Evolutionary conservation across 345 rosid genomes (phyloP), one percentile per base, ranked within the genome.

Genomic region (Populus nigra): DNA sequence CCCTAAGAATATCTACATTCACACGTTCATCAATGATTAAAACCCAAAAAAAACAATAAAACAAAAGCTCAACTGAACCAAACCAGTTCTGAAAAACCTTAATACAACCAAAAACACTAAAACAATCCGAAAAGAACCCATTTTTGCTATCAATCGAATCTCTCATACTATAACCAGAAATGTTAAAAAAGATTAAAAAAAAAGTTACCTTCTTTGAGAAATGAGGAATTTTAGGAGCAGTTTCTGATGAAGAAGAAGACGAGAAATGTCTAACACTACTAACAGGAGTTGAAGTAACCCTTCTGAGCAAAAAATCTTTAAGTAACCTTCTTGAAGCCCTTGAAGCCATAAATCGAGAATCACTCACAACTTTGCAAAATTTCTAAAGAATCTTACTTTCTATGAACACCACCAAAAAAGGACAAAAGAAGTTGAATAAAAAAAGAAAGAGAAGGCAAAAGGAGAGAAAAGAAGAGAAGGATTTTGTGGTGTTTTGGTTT

Each of bases 201-300:
- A 55, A 50, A 59, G 80, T 76, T 82, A 92, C 98, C 77, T 87
- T 90, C 79, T 87, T 92, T 75, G 95, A 89, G 78, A 86, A 90
- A 78, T 92, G 98, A 72, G 97, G 97, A 57, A 93, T 91, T 85
- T 90, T 89, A 73, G 89, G 89, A 59, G 82, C 70, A 53, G 82
- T 4, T 65, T 66, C 20, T 50, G 80, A 15, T 20, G 71, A 36
- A 7, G 87, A 69, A 4, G 94, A 87, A 5, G 94, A 88, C 76
- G 89, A 84, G 74, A 72, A 86, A 82, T 87, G 81, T 25, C 95
- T 78, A 55, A 78, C 57, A 69, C 89, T 69, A 65, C 85, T 88
- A 71, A 85, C 65, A 74, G 81, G 79, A 73, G 71, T 77, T 69
- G 86, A 85, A 9, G 84, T 77, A 43, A 76, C 77, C 77, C 89